phyloP scores from a whole-genome alignment of 108 stramenopile species.

The Parietichytrium sp. region DNA sequence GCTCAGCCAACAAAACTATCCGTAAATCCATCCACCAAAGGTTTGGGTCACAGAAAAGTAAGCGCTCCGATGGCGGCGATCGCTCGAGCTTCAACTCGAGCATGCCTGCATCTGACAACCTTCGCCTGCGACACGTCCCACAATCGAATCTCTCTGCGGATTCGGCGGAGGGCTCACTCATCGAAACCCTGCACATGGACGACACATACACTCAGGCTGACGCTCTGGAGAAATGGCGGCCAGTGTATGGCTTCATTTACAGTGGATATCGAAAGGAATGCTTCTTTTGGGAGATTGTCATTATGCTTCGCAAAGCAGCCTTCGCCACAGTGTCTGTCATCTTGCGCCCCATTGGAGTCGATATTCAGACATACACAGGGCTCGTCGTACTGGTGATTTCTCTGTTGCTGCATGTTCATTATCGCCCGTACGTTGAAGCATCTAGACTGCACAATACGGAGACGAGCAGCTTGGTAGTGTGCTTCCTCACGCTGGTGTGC shows the following conservation, averaged over 20 bases:
- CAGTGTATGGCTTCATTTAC: conserved; percentile 36
- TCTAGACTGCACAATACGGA: conserved; percentile 12
- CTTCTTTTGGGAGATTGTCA: conserved; percentile 36
- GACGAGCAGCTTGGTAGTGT: not conserved
- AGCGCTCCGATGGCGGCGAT: too few relatives aligned
- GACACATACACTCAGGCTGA: not conserved
- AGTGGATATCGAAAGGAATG: not conserved
- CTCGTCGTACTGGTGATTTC: not conserved
- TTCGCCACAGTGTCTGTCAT: conserved; percentile 17
- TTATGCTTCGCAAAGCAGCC: conserved; percentile 15
- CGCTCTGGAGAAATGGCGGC: not conserved
- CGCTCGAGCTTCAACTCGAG: too few relatives aligned
- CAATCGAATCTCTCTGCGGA: too few relatives aligned
- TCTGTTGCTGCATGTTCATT: not conserved
- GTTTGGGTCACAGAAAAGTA: too few relatives aligned
- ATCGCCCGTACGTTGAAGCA: not conserved
- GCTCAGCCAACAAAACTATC: too few relatives aligned
- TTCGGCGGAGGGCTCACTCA: too few relatives aligned
- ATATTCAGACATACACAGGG: not conserved
- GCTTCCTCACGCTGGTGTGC: conserved; percentile 16
- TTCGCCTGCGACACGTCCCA: too few relatives aligned
- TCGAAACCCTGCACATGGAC: too few relatives aligned
- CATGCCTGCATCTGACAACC: too few relatives aligned
- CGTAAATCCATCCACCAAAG: too few relatives aligned
- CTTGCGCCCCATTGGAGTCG: not conserved